phyloP scores from a whole-genome alignment of 306 rosid species.

The Arachis stenosperma region DNA sequence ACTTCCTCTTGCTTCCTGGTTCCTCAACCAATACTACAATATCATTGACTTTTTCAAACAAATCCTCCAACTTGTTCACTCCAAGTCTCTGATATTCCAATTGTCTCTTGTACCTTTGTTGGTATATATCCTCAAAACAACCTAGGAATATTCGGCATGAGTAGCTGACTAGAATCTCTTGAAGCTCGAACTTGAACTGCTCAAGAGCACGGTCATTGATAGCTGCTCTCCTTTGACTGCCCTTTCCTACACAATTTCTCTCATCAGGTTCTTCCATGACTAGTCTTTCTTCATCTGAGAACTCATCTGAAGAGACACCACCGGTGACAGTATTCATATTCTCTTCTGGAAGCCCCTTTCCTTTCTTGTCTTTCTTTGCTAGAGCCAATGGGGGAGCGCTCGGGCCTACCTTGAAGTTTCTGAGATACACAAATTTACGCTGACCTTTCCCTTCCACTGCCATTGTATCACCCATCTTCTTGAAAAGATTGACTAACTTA shows the following conservation, averaged over 20 bases:
- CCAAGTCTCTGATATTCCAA: slow-evolving; percentile 69
- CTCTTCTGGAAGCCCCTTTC: slow-evolving; percentile 72
- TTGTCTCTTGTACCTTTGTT: slow-evolving; percentile 79
- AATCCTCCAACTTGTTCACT: slow-evolving; percentile 70
- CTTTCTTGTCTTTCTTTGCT: slow-evolving; percentile 75
- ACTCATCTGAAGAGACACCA: slow-evolving; percentile 78
- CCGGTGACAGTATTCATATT: slow-evolving; percentile 48
- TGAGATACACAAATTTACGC: slow-evolving; percentile 65
- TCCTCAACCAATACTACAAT: slow-evolving; percentile 85
- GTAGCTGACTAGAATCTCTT: slow-evolving; percentile 94
- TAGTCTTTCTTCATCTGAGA: slow-evolving; percentile 86
- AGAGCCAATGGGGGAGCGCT: slow-evolving; percentile 74
- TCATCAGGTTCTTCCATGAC: slow-evolving; percentile 60
- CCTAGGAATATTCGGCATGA: slow-evolving; percentile 80
- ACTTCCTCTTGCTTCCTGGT: slow-evolving; percentile 72
- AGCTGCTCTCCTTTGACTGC: slow-evolving; percentile 45
- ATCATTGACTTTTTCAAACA: slow-evolving; percentile 73
- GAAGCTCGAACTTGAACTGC: slow-evolving; percentile 78
- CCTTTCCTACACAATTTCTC: slow-evolving; percentile 42
- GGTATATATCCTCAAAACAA: slow-evolving; percentile 74
- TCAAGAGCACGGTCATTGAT: slow-evolving; percentile 48
- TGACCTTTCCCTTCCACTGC: slow-evolving; percentile 77
- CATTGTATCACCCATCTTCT: slow-evolving; percentile 77
- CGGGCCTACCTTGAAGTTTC: slow-evolving; percentile 69
- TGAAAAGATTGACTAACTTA: slow-evolving; percentile 83